These are phyloP conservation scores for Fusarium sp. DNA, from an alignment of 2,329 filamentous ascomycete species.

Conservation along the genomic window DNA sequence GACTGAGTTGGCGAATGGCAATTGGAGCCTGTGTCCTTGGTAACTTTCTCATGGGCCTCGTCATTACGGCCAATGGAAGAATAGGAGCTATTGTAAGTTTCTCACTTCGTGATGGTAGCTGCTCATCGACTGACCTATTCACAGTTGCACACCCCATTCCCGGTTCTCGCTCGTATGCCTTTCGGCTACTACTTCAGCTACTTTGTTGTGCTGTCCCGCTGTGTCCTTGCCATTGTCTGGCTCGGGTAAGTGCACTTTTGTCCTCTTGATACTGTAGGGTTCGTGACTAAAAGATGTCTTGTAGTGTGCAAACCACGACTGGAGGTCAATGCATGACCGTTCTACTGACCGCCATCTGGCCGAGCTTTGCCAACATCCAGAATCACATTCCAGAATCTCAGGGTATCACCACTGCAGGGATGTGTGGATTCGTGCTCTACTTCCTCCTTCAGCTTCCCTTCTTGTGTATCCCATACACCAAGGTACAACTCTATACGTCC, in stretches of 20 bases:
- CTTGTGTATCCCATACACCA: conserved; percentile 2
- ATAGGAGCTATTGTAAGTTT: conserved; percentile 11
- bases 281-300: neutral
- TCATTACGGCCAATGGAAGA: conserved; percentile 10
- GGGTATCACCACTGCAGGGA: conserved; percentile 1
- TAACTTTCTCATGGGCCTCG: conserved; percentile 10
- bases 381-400: conserved; percentile 1
- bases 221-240: conserved; percentile 13
- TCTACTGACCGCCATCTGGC: conserved; percentile 7
- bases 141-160: conserved; percentile 7
- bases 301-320: conserved; percentile 7
- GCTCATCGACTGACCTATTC: neutral
- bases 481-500: neutral
- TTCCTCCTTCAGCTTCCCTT: conserved; percentile 13
- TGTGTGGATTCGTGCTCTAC: conserved; percentile 6
- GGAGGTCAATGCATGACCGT: conserved; percentile 18
- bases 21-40: conserved; percentile 12
- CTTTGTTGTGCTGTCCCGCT: conserved; percentile 10
- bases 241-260: neutral
- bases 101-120: neutral
- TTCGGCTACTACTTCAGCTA: conserved; percentile 15
- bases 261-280: neutral
- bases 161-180: conserved; percentile 6
- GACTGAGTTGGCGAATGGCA: conserved; percentile 12
- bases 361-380: conserved; percentile 10